Evolutionary conservation across 108 stramenopile species (phyloP), one percentile per base, ranked within the genome.

Genomic region (Cyclostephanos invisitatus): DNA sequence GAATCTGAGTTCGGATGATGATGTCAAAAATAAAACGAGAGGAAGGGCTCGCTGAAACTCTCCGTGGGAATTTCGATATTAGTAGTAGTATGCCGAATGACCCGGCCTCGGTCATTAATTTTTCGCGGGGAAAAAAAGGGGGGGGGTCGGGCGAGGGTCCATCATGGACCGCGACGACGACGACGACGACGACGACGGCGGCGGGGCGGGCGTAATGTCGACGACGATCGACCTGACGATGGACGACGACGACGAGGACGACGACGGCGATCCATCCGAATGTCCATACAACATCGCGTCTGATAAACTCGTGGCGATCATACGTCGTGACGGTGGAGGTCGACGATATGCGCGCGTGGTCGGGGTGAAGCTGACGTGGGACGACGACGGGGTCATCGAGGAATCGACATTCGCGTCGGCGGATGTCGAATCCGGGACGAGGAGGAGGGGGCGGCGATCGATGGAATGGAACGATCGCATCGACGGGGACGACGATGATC

Each of bases 81-180:
- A n/a, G n/a, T n/a, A n/a, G n/a, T n/a, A n/a, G n/a, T n/a, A n/a
- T n/a, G n/a, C n/a, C n/a, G n/a, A n/a, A n/a, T n/a, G n/a, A n/a
- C n/a, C n/a, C n/a, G n/a, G n/a, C n/a, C n/a, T n/a, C n/a, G n/a
- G n/a, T n/a, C n/a, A n/a, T n/a, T n/a, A n/a, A n/a, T n/a, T n/a
- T n/a, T n/a, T n/a, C n/a, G n/a, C n/a, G 32, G 32, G 32, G 15
- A 14, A 46, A 46, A 15, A 14, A 46, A n/a, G n/a, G n/a, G n/a
- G n/a, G n/a, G n/a, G n/a, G n/a, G n/a, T n/a, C n/a, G n/a, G n/a
- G n/a, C n/a, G n/a, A n/a, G n/a, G n/a, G n/a, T n/a, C n/a, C n/a
- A n/a, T n/a, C n/a, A n/a, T n/a, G n/a, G 73, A 74, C 56, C 37
- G 56, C 42, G 64, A 64, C 12, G 73, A 38, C 27, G 47, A 47